A percentile compares a stretch with the other conserved stretches of the same genome.
These are phyloP conservation scores for Ophiocordyceps camponoti-floridani DNA, from an alignment of 2,329 filamentous ascomycete species.

Conservation along the genomic window DNA sequence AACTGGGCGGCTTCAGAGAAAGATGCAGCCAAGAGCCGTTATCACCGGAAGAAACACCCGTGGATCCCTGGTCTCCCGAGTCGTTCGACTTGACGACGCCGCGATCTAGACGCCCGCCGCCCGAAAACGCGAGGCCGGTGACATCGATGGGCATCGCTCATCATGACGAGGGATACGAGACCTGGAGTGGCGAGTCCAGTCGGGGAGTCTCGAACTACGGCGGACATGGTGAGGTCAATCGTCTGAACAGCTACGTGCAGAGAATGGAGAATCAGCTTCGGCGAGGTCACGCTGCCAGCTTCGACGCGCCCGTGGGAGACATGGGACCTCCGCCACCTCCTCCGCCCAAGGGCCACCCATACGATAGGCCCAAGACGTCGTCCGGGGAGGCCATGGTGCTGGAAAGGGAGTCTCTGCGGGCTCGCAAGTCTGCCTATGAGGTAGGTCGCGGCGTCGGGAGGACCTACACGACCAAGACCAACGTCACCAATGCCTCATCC, in stretches of 20 bases:
- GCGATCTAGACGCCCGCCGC: slow-evolving; percentile 8
- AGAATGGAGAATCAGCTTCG: slow-evolving; percentile 76
- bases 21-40: background rate
- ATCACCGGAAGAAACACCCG: slow-evolving; percentile 36
- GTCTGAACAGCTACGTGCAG: slow-evolving; percentile 73
- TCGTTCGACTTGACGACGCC: slow-evolving; percentile 46
- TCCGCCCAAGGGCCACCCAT: slow-evolving; percentile 35
- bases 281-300: slow-evolving; percentile 46
- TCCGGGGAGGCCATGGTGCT: slow-evolving; percentile 23
- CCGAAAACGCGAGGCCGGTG: slow-evolving; percentile 29
- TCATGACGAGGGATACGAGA: slow-evolving; percentile 43
- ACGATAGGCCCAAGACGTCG: slow-evolving; percentile 40
- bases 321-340: slow-evolving; percentile 46
- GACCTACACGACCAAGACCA: slow-evolving; percentile 80
- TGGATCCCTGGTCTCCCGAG: slow-evolving; percentile 80
- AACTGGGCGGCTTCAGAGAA: slow-evolving; percentile 41
- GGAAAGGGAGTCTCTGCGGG: slow-evolving; percentile 30
- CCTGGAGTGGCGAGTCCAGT: slow-evolving; percentile 35
- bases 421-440: slow-evolving; percentile 65
- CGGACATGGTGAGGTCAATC: slow-evolving; percentile 34
- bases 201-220: slow-evolving; percentile 24
- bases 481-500: slow-evolving; percentile 58
- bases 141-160: slow-evolving; percentile 56
- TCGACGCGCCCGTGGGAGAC: slow-evolving; percentile 21
- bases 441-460: slow-evolving; percentile 53